Evolutionary conservation across 208 protist genomes (phyloP), one percentile per base, ranked within the genome.

Genomic region (Crithidia brevicula): DNA sequence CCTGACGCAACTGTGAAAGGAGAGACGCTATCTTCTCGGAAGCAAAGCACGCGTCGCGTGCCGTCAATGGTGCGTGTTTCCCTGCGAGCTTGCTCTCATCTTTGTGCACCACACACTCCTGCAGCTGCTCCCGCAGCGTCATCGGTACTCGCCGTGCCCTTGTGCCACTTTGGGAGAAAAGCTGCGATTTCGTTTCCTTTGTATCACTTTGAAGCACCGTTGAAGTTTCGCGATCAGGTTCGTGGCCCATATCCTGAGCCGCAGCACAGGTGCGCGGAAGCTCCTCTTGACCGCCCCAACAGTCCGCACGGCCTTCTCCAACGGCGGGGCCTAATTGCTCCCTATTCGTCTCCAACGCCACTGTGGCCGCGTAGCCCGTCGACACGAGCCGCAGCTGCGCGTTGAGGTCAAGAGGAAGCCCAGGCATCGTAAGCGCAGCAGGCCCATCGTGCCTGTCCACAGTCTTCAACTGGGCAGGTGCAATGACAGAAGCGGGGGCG

Each of bases 301-400:
- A n/a, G n/a, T n/a, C n/a, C n/a, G n/a, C n/a, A n/a, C n/a, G n/a
- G n/a, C n/a, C n/a, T n/a, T n/a, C n/a, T n/a, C n/a, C n/a, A n/a
- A n/a, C n/a, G n/a, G 27, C 27, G 23, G 7, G 28, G 28, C 4
- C 16, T 36, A 7, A 0, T 4, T 7, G 22, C 42, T 6, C 15
- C 18, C 27, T 22, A 15, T 18, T 36, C 9, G n/a, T n/a, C n/a
- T 58, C 42, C 28, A 56, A 20, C 1, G n/a, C 30, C 22, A 73
- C n/a, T 4, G 58, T 73, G 0, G 54, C 58, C 11, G 67, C 58
- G 27, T 60, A 73, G 9, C 67, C 67, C 13, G 67, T 36, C 15
- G 67, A 58, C 27, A 73, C 28, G 3, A 66, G 40, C 5, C 40
- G 58, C 20, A 65, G 36, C 25, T 47, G 30, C 28, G 36, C 9